phyloP scores from a whole-genome alignment of 1,139 yeast species.

The Saccharomycopsis hybrid region DNA sequence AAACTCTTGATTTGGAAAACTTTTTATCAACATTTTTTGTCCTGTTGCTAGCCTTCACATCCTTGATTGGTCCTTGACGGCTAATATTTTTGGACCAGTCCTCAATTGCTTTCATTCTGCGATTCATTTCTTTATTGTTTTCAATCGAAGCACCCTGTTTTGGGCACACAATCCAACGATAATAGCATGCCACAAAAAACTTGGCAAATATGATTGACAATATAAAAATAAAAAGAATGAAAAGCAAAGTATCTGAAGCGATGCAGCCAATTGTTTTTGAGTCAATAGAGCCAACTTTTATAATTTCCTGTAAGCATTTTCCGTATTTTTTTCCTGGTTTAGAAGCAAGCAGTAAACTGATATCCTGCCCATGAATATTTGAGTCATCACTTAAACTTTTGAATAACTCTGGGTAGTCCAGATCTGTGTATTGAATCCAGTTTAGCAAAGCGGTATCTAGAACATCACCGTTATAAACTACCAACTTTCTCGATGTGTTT shows the following conservation, averaged over 20 bases:
- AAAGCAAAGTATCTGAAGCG: slow-evolving; percentile 78
- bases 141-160: slow-evolving; percentile 72
- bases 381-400: slow-evolving; percentile 52
- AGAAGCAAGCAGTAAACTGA: slow-evolving; percentile 68
- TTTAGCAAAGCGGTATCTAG: slow-evolving; percentile 69
- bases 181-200: slow-evolving; percentile 82
- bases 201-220: slow-evolving; percentile 70
- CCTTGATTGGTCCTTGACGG: slow-evolving; percentile 48
- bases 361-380: slow-evolving; percentile 66
- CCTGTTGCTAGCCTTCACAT: slow-evolving; percentile 38
- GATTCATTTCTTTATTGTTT: slow-evolving; percentile 45
- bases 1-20: slow-evolving; percentile 25
- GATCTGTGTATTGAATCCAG: slow-evolving; percentile 65
- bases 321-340: slow-evolving; percentile 66
- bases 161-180: slow-evolving; percentile 74
- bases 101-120: slow-evolving; percentile 60
- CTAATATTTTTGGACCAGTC: slow-evolving; percentile 63
- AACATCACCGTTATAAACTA: slow-evolving; percentile 84
- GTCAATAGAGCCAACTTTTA: slow-evolving; percentile 85
- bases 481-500: slow-evolving; percentile 65
- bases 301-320: slow-evolving; percentile 78
- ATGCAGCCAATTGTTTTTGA: slow-evolving; percentile 93
- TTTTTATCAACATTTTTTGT: slow-evolving; percentile 23
- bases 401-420: slow-evolving; percentile 68
- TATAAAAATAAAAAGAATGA: slow-evolving; percentile 76